These are phyloP conservation scores for Bruguiera hainesii DNA, from an alignment of 441 rosid genomes.

Conservation along the genomic window DNA sequence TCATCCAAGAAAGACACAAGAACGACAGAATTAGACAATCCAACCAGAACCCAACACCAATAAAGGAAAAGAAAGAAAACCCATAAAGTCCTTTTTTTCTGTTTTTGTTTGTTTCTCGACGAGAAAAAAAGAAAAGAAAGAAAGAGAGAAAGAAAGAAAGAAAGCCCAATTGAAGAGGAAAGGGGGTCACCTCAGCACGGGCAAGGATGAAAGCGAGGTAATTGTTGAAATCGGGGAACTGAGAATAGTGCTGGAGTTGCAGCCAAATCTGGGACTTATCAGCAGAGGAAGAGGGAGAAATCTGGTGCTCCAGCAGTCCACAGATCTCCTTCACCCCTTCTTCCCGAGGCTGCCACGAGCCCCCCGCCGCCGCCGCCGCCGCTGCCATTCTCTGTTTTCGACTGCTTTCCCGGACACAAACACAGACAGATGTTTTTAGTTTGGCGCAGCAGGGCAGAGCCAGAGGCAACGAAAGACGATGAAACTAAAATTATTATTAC, in stretches of 20 bases:
- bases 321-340: slow-evolving; percentile 88
- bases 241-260: slow-evolving; percentile 88
- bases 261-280: slow-evolving; percentile 98
- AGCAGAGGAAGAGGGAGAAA: slow-evolving; percentile 75
- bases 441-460: no score
- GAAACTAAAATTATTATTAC: no score
- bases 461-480: no score
- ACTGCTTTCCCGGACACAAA: not conserved
- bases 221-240: slow-evolving; percentile 94
- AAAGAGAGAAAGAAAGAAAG: no score
- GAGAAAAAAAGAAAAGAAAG: no score
- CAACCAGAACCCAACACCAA: not conserved
- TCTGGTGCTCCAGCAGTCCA: slow-evolving; percentile 75
- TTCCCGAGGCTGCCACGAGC: slow-evolving; percentile 83
- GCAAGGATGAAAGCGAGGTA: slow-evolving; percentile 90
- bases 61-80: slow-evolving; percentile 4
- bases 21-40: no score
- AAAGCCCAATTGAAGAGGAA: not conserved
- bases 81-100: not conserved
- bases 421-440: no score
- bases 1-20: no score
- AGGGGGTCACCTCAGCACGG: slow-evolving; percentile 62
- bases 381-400: slow-evolving; percentile 6
- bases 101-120: no score
- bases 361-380: slow-evolving; percentile 27